Conservation (phyloP, 148 eudicot species). For the Persicaria tinctoria region DNA sequence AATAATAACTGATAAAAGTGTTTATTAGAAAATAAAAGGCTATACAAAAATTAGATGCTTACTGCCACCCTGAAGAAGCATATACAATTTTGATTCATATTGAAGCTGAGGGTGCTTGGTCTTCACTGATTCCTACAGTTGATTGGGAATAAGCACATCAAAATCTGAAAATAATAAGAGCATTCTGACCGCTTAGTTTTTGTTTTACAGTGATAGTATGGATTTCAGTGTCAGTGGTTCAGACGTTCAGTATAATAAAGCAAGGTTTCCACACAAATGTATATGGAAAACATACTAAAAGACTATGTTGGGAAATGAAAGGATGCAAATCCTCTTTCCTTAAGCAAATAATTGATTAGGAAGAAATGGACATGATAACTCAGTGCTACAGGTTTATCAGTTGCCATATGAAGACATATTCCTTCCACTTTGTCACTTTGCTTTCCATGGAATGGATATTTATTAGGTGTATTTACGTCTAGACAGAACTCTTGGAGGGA, state of each 20-base stretch:
- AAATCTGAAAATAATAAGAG: not conserved
- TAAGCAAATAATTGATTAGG: not conserved
- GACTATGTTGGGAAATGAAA: not conserved
- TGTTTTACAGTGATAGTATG: not conserved
- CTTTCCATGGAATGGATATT: not conserved
- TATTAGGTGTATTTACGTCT: not conserved
- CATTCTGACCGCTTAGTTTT: not conserved
- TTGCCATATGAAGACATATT: not conserved
- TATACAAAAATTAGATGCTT: conserved; percentile 16
- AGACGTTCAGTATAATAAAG: not conserved
- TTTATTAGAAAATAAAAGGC: not conserved
- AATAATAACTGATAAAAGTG: not conserved
- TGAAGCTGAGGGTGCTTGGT: conserved; percentile 91
- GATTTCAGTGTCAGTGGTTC: not conserved
- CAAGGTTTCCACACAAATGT: not conserved
- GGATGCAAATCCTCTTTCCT: not conserved
- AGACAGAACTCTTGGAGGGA: not conserved
- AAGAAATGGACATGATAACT: not conserved
- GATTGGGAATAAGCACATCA: conserved; percentile 3
- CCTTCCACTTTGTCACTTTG: not conserved
- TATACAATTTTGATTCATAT: conserved; percentile 85
- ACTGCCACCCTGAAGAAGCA: conserved; percentile 96
- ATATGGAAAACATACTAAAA: not conserved
- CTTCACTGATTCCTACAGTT: conserved; percentile 77
- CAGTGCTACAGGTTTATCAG: not conserved